Percentiles rank a stretch among this genome's conserved stretches.
Conservation (phyloP, 441 rosid species). For the Erodium texanum region DNA sequence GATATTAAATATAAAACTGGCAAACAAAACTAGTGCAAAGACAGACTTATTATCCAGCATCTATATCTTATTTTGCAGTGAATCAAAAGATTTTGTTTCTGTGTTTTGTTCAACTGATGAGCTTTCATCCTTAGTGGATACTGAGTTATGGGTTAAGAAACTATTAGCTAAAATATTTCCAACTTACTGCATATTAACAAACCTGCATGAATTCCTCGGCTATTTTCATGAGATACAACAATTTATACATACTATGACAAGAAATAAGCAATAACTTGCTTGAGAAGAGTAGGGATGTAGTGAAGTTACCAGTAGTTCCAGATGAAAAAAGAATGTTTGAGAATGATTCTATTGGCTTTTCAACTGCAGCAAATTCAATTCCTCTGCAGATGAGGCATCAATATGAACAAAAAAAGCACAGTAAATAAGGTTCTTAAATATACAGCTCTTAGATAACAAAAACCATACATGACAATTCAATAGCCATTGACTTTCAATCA, state of each 20-base stretch:
- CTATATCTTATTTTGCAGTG: not conserved
- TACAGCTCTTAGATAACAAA: not conserved
- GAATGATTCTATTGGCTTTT: constrained; percentile 61
- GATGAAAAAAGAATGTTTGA: constrained; percentile 91
- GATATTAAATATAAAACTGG: not conserved
- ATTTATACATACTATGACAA: not conserved
- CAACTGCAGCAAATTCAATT: constrained; percentile 56
- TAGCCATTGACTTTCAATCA: not conserved
- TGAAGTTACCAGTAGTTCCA: constrained; percentile 78
- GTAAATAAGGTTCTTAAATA: constrained; percentile 1
- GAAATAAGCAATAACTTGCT: not conserved
- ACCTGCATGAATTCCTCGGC: not conserved
- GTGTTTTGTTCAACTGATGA: not conserved
- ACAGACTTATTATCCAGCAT: not conserved
- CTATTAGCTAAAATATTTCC: not conserved
- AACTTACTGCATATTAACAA: not conserved
- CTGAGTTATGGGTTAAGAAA: not conserved
- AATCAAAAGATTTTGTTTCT: not conserved
- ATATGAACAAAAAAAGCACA: constrained; percentile 10
- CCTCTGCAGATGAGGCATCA: constrained; percentile 42
- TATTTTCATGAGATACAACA: not conserved
- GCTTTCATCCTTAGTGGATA: not conserved
- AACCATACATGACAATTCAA: not conserved
- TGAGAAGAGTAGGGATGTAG: not conserved
- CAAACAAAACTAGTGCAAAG: not conserved